Conservation (phyloP, 2,329 filamentous ascomycete genomes). For the Metarhizium humberi region DNA sequence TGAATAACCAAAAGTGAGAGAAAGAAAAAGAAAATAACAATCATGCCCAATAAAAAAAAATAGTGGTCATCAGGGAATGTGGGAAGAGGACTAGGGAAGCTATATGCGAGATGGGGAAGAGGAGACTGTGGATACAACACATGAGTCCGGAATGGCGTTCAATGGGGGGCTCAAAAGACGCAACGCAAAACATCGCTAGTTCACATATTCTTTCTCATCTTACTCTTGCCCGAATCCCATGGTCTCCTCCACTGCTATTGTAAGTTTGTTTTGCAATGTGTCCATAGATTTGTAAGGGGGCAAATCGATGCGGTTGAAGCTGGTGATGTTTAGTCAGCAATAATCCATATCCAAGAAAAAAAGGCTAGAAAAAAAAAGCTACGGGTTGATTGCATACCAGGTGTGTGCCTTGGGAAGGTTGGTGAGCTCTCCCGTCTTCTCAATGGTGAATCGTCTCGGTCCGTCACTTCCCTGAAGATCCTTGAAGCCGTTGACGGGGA, state of each 20-base stretch:
- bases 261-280: slow-evolving; percentile 77
- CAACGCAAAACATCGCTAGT: slow-evolving; percentile 2
- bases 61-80: neutral
- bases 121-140: neutral
- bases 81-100: neutral
- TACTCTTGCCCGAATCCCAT: slow-evolving; percentile 99
- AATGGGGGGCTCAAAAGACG: neutral
- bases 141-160: neutral
- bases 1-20: neutral
- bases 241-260: slow-evolving; percentile 96
- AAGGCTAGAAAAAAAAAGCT: neutral
- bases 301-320: slow-evolving; percentile 94
- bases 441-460: slow-evolving; percentile 90
- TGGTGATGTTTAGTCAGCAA: slow-evolving; percentile 23
- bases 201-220: neutral
- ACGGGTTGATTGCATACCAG: slow-evolving; percentile 56
- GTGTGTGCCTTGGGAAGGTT: slow-evolving; percentile 97
- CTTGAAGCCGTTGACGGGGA: slow-evolving; percentile 98
- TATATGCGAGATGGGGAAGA: neutral
- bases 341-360: neutral
- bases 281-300: slow-evolving; percentile 89
- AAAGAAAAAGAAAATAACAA: neutral
- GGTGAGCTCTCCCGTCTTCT: slow-evolving; percentile 85
- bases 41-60: neutral
- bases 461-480: slow-evolving; percentile 96